These are phyloP conservation scores for Auriculariales sp. DNA, from an alignment of 768 basidiomycete species.

Conservation along the genomic window DNA sequence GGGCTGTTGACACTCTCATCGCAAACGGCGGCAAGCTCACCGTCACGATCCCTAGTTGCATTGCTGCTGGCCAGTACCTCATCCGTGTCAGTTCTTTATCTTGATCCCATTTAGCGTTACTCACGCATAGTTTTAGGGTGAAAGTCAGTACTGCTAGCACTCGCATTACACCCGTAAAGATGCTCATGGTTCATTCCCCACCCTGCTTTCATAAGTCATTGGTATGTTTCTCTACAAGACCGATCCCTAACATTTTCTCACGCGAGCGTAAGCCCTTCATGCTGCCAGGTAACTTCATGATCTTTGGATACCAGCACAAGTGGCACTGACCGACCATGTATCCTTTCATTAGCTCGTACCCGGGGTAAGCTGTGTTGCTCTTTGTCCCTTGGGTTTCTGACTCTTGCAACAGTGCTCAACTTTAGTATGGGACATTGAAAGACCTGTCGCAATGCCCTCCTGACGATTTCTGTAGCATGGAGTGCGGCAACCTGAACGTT, in stretches of 20 bases:
- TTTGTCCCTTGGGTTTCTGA: not conserved
- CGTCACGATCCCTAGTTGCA: slow-evolving; percentile 3
- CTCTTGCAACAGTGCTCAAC: not conserved
- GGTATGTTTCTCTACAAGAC: too few relatives aligned
- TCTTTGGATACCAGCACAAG: not conserved
- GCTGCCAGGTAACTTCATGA: not conserved
- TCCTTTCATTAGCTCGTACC: not conserved
- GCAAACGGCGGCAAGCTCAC: slow-evolving; percentile 4
- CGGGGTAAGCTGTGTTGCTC: not conserved
- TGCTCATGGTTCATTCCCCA: too few relatives aligned
- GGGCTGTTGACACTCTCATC: slow-evolving; percentile 3
- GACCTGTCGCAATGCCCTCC: not conserved
- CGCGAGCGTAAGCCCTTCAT: too few relatives aligned
- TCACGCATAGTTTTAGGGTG: too few relatives aligned
- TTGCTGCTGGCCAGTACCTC: slow-evolving; percentile 3
- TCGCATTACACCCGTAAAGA: too few relatives aligned
- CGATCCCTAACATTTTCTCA: too few relatives aligned
- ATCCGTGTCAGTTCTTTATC: not conserved
- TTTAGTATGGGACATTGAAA: not conserved
- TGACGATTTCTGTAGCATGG: too few relatives aligned
- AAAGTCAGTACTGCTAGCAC: too few relatives aligned
- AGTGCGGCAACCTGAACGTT: slow-evolving; percentile 3
- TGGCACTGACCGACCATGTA: slow-evolving; percentile 1
- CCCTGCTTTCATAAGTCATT: too few relatives aligned
- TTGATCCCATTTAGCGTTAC: too few relatives aligned